Evolutionary conservation across 495 filamentous ascomycete genomes (phyloP), one percentile per base, ranked within the genome.

Genomic region (Penicillium simplicissimum): DNA sequence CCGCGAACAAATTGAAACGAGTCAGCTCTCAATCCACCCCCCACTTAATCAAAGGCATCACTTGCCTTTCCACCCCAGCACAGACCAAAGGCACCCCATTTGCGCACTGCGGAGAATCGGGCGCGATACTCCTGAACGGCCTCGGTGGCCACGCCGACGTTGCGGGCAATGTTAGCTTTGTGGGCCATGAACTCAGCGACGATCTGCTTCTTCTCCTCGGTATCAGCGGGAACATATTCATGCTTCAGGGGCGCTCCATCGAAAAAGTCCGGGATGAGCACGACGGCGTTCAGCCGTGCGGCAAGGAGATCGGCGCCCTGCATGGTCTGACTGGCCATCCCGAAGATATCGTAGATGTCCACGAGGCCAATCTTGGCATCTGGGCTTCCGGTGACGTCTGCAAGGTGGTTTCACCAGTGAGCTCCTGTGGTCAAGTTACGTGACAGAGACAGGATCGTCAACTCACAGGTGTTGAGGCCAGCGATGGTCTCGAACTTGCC

Each of bases 381-480:
- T 2, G 55, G 5, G 10, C 74, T 67, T 21, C 81, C 82, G 0
- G 79, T 81, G 17, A 78, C 65, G 56, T 85, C 81, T 84, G 52
- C n/a, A 13, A 8, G 45, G 4, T 28, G 8, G 3, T 28, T 13
- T n/a, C 7, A 7, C 52, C 10, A 47, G 4, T 56, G 9, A 57
- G 11, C 15, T n/a, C 23, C 8, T 25, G 2, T 31, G 36, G 28
- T 4, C 5, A 4, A 10, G 37, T 19, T 2, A 23, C n/a, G 51
- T 34, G 58, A 23, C 5, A n/a, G 19, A 21, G 14, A 53, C 47
- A 13, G 11, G 31, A 43, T 7, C 33, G 38, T 37, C 33, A 34
- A 71, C 78, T 63, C 66, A 90, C 88, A 94, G 21, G 89, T 90
- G 59, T 88, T 89, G 38, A 90, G 69, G 21, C 85, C 88, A 15